Percentiles rank a stretch among this genome's conserved stretches.
These are phyloP conservation scores for Termitomyces sp. DNA, from an alignment of 768 basidiomycete species.

Conservation along the genomic window DNA sequence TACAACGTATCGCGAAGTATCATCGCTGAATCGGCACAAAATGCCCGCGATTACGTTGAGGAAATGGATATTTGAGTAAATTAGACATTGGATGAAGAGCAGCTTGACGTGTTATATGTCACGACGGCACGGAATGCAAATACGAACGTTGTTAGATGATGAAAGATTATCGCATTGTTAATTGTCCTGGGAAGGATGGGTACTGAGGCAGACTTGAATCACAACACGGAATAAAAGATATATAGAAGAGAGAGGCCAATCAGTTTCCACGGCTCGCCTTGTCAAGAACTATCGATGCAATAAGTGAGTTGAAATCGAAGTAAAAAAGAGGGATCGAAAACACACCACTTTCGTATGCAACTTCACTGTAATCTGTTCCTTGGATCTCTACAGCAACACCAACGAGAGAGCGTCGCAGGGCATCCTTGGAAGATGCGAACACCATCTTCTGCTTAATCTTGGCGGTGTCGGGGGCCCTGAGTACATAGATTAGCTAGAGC, in stretches of 20 bases:
- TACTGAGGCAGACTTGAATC: conserved; percentile 7
- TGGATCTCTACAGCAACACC: conserved; percentile 85
- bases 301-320: background rate
- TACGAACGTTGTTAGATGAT: background rate
- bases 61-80: background rate
- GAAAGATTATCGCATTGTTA: background rate
- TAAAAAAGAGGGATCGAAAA: conserved; percentile 5
- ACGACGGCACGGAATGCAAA: background rate
- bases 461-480: conserved; percentile 83
- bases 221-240: conserved; percentile 8
- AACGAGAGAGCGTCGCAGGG: conserved; percentile 64
- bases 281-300: conserved; percentile 24
- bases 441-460: conserved; percentile 94
- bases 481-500: conserved; percentile 21
- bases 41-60: background rate
- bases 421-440: conserved; percentile 83
- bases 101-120: too few species aligned
- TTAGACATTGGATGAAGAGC: too few species aligned
- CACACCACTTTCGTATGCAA: conserved; percentile 68
- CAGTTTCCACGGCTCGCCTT: conserved; percentile 26
- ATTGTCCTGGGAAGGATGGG: conserved; percentile 2
- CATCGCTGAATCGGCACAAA: background rate
- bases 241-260: conserved; percentile 2
- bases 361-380: conserved; percentile 74
- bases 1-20: background rate